Evolutionary conservation across 768 basidiomycete species (phyloP).

Genomic region (Mrakia frigida): DNA sequence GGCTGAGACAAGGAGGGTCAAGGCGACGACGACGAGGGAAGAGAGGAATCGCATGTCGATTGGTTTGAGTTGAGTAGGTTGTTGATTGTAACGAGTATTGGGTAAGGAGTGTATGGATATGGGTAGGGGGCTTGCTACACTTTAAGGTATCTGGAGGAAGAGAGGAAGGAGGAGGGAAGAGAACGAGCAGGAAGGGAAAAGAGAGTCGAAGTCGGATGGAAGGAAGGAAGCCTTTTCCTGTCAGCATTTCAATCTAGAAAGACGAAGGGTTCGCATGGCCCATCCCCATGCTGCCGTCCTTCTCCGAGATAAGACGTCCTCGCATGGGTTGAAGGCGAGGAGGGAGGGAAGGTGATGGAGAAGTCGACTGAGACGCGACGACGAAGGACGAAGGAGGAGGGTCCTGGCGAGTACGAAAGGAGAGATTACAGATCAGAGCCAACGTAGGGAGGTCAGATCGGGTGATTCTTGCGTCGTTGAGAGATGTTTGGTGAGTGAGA

Average conservation of each 20-base stretch:
- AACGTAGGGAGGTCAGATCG: no score
- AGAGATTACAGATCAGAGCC: no score
- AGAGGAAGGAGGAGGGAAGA: neutral
- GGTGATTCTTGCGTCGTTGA: no score
- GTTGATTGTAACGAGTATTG: neutral
- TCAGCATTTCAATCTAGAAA: no score
- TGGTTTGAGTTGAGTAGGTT: neutral
- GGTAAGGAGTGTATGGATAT: neutral
- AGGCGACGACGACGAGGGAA: neutral
- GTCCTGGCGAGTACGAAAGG: no score
- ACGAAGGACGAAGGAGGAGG: no score
- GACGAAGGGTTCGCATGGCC: no score
- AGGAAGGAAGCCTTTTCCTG: neutral
- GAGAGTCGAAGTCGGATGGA: slow-evolving; percentile 13
- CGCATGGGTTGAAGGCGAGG: neutral
- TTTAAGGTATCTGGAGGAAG: neutral
- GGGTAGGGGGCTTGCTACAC: neutral
- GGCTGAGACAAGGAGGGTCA: neutral
- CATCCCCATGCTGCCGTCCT: no score
- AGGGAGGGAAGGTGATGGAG: no score
- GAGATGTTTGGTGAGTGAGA: no score
- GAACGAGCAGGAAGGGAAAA: neutral
- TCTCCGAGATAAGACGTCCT: neutral
- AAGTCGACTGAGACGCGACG: no score
- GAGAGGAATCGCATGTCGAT: slow-evolving; percentile 9